phyloP scores from a whole-genome alignment of 257 asterid species.

The Buddleja alternifolia region DNA sequence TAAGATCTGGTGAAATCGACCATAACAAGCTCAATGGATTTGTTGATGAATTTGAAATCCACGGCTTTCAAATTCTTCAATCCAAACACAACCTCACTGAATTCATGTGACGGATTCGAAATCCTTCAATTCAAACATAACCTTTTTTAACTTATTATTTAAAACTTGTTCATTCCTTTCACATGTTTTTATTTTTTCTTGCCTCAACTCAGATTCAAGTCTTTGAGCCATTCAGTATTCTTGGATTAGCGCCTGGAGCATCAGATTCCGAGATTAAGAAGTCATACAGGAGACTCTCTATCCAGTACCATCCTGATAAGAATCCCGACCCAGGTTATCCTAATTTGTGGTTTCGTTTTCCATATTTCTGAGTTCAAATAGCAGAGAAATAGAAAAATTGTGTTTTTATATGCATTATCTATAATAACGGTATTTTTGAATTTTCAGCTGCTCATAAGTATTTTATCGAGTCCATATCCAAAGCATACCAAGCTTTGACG shows the following conservation, averaged over 20 bases:
- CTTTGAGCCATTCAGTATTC: constrained; percentile 92
- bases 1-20: too few species aligned
- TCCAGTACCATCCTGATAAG: constrained; percentile 96
- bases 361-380: constrained; percentile 15
- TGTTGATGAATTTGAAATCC: too few species aligned
- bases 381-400: constrained; percentile 1
- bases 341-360: constrained; percentile 20
- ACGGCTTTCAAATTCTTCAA: too few species aligned
- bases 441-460: constrained; percentile 84
- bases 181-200: neutral
- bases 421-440: constrained; percentile 26
- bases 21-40: too few species aligned
- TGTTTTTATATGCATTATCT: neutral
- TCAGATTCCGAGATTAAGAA: constrained; percentile 84
- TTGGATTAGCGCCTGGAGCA: constrained; percentile 90
- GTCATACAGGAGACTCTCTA: constrained; percentile 91
- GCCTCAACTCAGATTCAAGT: constrained; percentile 63
- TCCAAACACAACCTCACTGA: too few species aligned
- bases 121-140: too few species aligned
- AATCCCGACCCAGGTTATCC: constrained; percentile 92
- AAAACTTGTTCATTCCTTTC: neutral
- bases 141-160: neutral
- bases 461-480: constrained; percentile 86
- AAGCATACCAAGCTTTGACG: constrained; percentile 97
- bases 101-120: too few species aligned